phyloP scores from a whole-genome alignment of 257 asterid species.

The Capsicum baccatum region DNA sequence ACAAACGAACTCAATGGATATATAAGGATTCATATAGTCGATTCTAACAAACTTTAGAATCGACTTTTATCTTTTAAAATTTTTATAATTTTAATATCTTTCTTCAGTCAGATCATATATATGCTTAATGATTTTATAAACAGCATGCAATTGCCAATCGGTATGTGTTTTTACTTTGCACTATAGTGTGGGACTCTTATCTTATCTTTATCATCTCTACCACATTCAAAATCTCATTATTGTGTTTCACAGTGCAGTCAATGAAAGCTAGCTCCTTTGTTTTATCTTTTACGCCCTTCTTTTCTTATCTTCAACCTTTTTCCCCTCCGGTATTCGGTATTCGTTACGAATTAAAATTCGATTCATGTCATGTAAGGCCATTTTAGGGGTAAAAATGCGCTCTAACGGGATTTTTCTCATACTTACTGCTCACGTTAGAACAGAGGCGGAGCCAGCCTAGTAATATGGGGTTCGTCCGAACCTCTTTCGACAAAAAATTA shows the following conservation, averaged over 20 bases:
- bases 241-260: constrained; percentile 52
- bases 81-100: neutral
- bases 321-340: neutral
- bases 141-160: constrained; percentile 20
- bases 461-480: no score
- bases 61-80: neutral
- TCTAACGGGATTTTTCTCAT: neutral
- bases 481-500: no score
- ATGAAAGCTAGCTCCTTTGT: constrained; percentile 47
- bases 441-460: no score
- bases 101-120: constrained; percentile 6
- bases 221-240: constrained; percentile 40
- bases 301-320: neutral
- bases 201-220: constrained; percentile 23
- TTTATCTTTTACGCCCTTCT: constrained; percentile 36
- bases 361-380: neutral
- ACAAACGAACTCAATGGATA: neutral
- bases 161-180: constrained; percentile 12
- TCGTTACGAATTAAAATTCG: neutral
- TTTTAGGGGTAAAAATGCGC: neutral
- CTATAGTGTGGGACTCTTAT: constrained; percentile 33
- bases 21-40: neutral
- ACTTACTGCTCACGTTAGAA: neutral
- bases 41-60: neutral
- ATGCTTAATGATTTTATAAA: constrained; percentile 25